Evolutionary conservation across 768 basidiomycete genomes (phyloP), one percentile per base, ranked within the genome.

Genomic region (Daedaleopsis sinensis): DNA sequence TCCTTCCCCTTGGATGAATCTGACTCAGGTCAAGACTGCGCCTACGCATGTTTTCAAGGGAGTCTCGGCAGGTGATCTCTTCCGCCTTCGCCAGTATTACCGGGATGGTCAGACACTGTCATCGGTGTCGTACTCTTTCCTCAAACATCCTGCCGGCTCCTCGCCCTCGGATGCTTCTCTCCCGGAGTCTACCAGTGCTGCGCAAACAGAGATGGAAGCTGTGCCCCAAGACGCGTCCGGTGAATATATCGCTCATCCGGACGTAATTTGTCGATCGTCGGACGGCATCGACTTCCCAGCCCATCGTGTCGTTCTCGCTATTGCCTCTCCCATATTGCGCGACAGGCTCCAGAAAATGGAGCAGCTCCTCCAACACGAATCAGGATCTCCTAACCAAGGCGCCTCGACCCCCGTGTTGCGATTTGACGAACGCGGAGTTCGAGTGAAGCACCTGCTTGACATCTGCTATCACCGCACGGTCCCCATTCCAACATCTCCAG

Each of bases 181-280:
- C 11, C 3, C 18, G 18, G 10, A 42, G 13, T 42, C 39, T 4
- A 42, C 39, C 39, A 10, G 5, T 42, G 5, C 3, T 13, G 10
- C 11, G 13, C 11, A 18, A 11, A 13, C 18, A 2, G 39, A 12
- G 11, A 2, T 12, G 11, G 39, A 42, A 12, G 3, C 39, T 3
- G 3, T 18, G 39, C 11, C 39, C 13, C 39, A 42, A 42, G 39
- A 42, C 11, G 27, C 27, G 27, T 32, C 27, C 27, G 3, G 27
- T 32, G 4, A 32, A 32, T 2, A 42, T 42, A 42, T 42, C 18
- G 39, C 39, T 42, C 39, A 42, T 11, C 81, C 58, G 32, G 84
- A 86, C 65, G 71, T 86, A 55, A 79, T 86, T 57, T 74, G 86
- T 46, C 79, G 82, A 57, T 82, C 83, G 10, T 13, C 81, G 51